Evolutionary conservation across 2,329 filamentous ascomycete species (phyloP).

Genomic region (Tolypocladium cylindrosporum): DNA sequence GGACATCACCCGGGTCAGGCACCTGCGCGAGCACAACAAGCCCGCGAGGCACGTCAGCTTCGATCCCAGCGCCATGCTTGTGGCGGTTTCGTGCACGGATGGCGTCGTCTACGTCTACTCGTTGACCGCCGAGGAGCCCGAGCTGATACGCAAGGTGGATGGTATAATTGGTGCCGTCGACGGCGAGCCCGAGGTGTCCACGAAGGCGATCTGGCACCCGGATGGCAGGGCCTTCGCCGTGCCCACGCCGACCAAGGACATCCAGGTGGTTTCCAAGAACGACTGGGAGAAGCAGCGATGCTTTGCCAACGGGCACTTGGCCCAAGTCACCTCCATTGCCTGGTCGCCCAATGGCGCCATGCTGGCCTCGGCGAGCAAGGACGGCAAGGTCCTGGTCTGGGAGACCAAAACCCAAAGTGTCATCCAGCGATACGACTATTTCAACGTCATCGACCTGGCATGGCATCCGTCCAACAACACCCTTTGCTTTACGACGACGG

Average conservation of each 20-base stretch:
- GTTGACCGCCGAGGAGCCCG: slow-evolving; percentile 64
- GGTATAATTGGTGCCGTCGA: slow-evolving; percentile 75
- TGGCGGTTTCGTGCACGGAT: slow-evolving; percentile 79
- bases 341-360: slow-evolving; percentile 96
- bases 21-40: slow-evolving; percentile 72
- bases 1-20: slow-evolving; percentile 67
- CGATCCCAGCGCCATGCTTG: slow-evolving; percentile 65
- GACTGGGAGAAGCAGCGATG: slow-evolving; percentile 81
- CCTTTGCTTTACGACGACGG: slow-evolving; percentile 81
- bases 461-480: slow-evolving; percentile 92
- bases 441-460: slow-evolving; percentile 72
- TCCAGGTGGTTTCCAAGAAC: slow-evolving; percentile 76
- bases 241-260: slow-evolving; percentile 70
- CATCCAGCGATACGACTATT: slow-evolving; percentile 67
- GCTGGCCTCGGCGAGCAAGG: slow-evolving; percentile 60
- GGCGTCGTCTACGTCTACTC: slow-evolving; percentile 88
- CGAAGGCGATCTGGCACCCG: slow-evolving; percentile 79
- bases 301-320: slow-evolving; percentile 71
- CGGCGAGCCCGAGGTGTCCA: slow-evolving; percentile 60
- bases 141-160: slow-evolving; percentile 74
- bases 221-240: slow-evolving; percentile 86
- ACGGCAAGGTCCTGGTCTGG: slow-evolving; percentile 71
- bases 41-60: slow-evolving; percentile 90
- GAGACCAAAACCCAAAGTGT: slow-evolving; percentile 80
- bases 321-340: slow-evolving; percentile 74